Conservation (phyloP, 1,284 basidiomycete genomes). For the Rhodotorula sp. region DNA sequence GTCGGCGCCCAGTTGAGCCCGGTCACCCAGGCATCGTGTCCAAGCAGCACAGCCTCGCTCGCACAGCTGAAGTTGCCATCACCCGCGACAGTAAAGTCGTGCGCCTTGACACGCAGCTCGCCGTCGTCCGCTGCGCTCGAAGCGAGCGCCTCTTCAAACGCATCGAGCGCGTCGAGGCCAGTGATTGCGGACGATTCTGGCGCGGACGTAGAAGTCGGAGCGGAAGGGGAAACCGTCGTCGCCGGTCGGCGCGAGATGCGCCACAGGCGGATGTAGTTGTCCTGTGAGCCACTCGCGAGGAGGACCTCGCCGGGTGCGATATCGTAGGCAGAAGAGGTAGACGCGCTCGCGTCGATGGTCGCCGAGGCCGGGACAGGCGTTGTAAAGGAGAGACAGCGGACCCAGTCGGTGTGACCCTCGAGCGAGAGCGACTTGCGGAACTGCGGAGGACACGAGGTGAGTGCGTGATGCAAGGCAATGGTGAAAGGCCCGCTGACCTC, state of each 20-base stretch:
- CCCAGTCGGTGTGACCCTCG: slow-evolving; percentile 92
- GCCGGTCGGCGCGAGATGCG: slow-evolving; percentile 54
- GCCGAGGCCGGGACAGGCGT: slow-evolving; percentile 41
- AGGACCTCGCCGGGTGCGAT: slow-evolving; percentile 55
- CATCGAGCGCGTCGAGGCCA: slow-evolving; percentile 24
- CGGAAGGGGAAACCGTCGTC: too few species aligned
- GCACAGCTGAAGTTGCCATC: slow-evolving; percentile 56
- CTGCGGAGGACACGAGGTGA: slow-evolving; percentile 16
- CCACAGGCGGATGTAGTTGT: slow-evolving; percentile 88
- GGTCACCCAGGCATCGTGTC: slow-evolving; percentile 89
- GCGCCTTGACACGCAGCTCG: slow-evolving; percentile 36
- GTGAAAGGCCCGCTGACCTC: slow-evolving; percentile 2
- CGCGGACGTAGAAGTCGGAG: background rate
- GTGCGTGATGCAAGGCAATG: background rate
- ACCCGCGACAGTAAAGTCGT: slow-evolving; percentile 35
- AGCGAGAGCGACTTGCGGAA: slow-evolving; percentile 57
- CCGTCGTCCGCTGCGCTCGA: slow-evolving; percentile 11
- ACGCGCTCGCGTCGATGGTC: slow-evolving; percentile 38
- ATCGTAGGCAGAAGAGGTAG: slow-evolving; percentile 47
- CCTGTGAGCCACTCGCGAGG: slow-evolving; percentile 88
- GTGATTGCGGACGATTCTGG: background rate
- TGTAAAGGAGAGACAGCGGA: slow-evolving; percentile 73
- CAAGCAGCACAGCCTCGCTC: slow-evolving; percentile 86
- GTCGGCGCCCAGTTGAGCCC: slow-evolving; percentile 73
- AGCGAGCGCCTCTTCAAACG: slow-evolving; percentile 54